Percentiles rank a stretch among this genome's conserved stretches.
Evolutionary conservation across 805 yeast genomes (phyloP).

Genomic region (Wickerhamomyces chaumierensis): DNA sequence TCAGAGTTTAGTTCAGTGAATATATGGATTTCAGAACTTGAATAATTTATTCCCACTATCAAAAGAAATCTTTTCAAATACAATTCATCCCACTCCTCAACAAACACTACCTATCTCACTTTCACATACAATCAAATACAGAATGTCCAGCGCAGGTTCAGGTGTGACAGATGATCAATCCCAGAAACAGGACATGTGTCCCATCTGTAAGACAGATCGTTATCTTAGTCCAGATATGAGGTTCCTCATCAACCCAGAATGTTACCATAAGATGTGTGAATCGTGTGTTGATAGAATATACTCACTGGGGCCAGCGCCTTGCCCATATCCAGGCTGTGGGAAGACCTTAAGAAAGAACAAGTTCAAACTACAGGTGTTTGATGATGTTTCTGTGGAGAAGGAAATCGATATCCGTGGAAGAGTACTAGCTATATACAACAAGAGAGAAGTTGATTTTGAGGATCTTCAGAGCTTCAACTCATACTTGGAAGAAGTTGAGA

Average conservation of each 20-base stretch:
- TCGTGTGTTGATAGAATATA: conserved; percentile 94
- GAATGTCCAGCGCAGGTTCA: too few species aligned
- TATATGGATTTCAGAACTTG: too few species aligned
- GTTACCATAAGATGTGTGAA: conserved; percentile 96
- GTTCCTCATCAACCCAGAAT: conserved; percentile 90
- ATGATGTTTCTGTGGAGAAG: conserved; percentile 78
- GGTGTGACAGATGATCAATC: conserved; percentile 23
- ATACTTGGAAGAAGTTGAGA: conserved; percentile 79
- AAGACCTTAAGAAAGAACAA: conserved; percentile 77
- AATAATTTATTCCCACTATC: too few species aligned
- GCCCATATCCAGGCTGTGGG: conserved; percentile 89
- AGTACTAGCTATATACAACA: conserved; percentile 69
- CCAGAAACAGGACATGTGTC: conserved; percentile 71
- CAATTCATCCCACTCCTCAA: too few species aligned
- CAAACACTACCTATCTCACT: too few species aligned
- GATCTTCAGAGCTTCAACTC: conserved; percentile 50
- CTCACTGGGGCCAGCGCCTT: conserved; percentile 90
- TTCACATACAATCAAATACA: too few species aligned
- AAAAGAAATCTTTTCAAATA: too few species aligned
- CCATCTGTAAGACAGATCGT: conserved; percentile 91
- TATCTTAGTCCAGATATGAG: conserved; percentile 89
- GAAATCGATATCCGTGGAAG: conserved; percentile 86
- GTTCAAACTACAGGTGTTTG: conserved; percentile 88
- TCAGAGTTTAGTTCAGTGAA: too few species aligned
- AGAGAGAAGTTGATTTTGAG: conserved; percentile 63